These are phyloP conservation scores for Fonsecaea multimorphosa DNA, from an alignment of 2,329 filamentous ascomycete species.

Conservation along the genomic window DNA sequence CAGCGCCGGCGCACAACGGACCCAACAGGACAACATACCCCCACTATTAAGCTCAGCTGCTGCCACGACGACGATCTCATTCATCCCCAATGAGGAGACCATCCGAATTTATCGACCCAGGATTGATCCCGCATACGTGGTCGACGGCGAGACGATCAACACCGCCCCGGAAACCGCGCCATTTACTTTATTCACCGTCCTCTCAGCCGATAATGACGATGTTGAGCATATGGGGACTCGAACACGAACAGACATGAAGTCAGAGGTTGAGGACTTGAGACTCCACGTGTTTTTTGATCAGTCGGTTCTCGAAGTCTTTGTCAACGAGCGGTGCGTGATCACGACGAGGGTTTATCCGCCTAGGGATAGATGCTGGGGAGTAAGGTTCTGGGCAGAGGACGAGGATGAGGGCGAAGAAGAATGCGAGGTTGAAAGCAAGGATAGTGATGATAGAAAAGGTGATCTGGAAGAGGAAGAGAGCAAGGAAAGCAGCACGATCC, in stretches of 20 bases:
- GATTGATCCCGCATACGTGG: slow-evolving; percentile 36
- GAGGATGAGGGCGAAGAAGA: slow-evolving; percentile 5
- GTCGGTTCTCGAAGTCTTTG: slow-evolving; percentile 55
- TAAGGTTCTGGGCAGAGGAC: slow-evolving; percentile 33
- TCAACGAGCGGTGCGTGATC: slow-evolving; percentile 53
- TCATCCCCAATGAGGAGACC: slow-evolving; percentile 48
- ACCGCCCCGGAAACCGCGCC: slow-evolving; percentile 49
- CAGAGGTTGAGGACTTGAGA: slow-evolving; percentile 44
- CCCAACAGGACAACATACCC: neutral
- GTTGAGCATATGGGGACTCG: slow-evolving; percentile 16
- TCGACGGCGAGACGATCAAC: slow-evolving; percentile 40
- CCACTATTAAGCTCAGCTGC: neutral
- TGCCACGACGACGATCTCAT: slow-evolving; percentile 49
- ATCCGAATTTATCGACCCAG: slow-evolving; percentile 49
- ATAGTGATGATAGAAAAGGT: neutral
- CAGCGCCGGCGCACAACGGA: slow-evolving; percentile 19
- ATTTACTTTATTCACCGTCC: slow-evolving; percentile 55
- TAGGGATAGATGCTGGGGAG: slow-evolving; percentile 16
- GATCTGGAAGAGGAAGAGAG: neutral
- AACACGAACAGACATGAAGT: neutral
- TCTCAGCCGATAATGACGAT: slow-evolving; percentile 1
- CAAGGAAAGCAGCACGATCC: neutral
- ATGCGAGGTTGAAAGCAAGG: neutral
- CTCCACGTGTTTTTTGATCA: slow-evolving; percentile 53
- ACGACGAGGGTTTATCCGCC: slow-evolving; percentile 48